Percentiles rank a stretch among this genome's conserved stretches.
phyloP scores from a whole-genome alignment of 2,329 filamentous ascomycete species.

The Phialophora expanda region DNA sequence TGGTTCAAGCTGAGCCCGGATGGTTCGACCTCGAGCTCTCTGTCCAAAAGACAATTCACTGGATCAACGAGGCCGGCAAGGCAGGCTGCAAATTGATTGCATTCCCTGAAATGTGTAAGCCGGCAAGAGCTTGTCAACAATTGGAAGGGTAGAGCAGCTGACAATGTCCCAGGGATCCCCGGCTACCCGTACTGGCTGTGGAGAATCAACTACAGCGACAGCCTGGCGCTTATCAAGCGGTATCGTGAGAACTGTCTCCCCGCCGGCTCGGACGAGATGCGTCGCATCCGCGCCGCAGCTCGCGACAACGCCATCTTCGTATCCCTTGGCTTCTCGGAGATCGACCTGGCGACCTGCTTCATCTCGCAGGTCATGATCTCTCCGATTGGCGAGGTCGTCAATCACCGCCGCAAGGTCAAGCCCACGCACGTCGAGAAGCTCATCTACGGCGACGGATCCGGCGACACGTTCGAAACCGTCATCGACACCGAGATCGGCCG shows the following conservation, averaged over 20 bases:
- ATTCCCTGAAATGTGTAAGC: slow-evolving; percentile 5
- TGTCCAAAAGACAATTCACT: slow-evolving; percentile 1
- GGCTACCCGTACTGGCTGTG: slow-evolving; percentile 3
- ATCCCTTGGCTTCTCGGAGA: not conserved
- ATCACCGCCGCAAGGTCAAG: slow-evolving; percentile 8
- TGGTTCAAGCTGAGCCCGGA: slow-evolving; percentile 7
- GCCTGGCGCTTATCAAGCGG: not conserved
- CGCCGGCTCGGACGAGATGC: not conserved
- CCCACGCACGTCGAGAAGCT: slow-evolving; percentile 6
- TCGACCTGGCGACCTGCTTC: not conserved
- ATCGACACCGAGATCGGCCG: slow-evolving; percentile 6
- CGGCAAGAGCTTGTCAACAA: not conserved
- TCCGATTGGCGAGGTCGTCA: not conserved
- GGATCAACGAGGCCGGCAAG: slow-evolving; percentile 5
- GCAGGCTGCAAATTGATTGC: slow-evolving; percentile 3
- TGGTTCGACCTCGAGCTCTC: slow-evolving; percentile 8
- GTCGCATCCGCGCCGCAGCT: not conserved
- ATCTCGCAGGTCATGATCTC: slow-evolving; percentile 6
- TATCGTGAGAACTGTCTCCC: slow-evolving; percentile 6
- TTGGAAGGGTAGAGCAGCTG: not conserved
- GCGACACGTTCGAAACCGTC: slow-evolving; percentile 1
- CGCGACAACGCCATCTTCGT: not conserved
- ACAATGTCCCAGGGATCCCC: not conserved
- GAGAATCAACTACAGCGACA: not conserved
- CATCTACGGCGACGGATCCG: not conserved